Conservation (phyloP, 352 stramenopile species). For the Phytophthora tentaculata region DNA sequence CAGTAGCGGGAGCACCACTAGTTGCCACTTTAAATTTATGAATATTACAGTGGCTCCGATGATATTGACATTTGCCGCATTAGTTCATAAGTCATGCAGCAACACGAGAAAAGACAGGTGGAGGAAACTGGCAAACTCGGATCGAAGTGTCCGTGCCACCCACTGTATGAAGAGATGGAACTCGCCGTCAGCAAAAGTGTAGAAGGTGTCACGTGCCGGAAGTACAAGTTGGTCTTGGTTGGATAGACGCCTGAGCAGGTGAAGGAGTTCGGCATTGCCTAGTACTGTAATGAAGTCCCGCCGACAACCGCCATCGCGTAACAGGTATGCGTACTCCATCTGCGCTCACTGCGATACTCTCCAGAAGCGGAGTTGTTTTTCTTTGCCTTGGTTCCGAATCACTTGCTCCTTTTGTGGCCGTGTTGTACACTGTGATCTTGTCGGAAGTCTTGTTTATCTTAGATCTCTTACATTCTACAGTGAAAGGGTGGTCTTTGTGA, state of each 20-base stretch:
- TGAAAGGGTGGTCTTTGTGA: background rate
- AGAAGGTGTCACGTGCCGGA: slow-evolving; percentile 3
- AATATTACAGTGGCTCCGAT: slow-evolving; percentile 8
- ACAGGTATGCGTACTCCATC: background rate
- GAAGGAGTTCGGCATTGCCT: background rate
- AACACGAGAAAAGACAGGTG: background rate
- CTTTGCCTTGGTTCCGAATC: background rate
- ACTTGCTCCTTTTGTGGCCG: background rate
- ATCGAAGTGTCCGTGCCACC: background rate
- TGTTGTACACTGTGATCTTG: background rate
- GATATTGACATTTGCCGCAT: slow-evolving; percentile 11
- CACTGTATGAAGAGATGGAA: background rate
- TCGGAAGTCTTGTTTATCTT: background rate
- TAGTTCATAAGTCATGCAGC: slow-evolving; percentile 11
- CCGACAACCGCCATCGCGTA: background rate
- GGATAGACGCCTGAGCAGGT: background rate
- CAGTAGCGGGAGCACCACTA: slow-evolving; percentile 3
- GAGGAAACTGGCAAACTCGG: background rate
- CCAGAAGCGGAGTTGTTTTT: background rate
- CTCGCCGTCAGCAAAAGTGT: background rate
- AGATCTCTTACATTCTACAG: background rate
- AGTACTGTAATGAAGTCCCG: background rate
- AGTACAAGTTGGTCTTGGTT: background rate
- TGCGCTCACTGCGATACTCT: background rate
- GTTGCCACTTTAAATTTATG: slow-evolving; percentile 10